These are phyloP conservation scores for Arctostaphylos glauca DNA, from an alignment of 148 eudicot genomes.

Conservation along the genomic window DNA sequence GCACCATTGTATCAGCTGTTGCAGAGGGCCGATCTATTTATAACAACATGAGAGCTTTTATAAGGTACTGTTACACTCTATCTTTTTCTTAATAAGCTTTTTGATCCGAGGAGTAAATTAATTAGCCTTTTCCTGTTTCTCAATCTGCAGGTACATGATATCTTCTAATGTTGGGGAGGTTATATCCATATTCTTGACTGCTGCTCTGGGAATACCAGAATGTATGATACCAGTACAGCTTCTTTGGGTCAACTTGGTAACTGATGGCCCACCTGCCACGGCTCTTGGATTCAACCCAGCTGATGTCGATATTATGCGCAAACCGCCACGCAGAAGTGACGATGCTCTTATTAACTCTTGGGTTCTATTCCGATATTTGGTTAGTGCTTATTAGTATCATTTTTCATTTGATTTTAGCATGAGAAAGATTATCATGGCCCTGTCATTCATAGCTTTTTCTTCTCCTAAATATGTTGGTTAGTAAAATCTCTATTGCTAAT, in stretches of 20 bases:
- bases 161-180: slow-evolving; percentile 97
- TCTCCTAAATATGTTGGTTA: not conserved
- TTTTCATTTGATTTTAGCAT: slow-evolving; percentile 1
- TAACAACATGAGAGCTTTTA: slow-evolving; percentile 93
- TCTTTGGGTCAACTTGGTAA: slow-evolving; percentile 90
- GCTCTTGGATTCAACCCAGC: slow-evolving; percentile 95
- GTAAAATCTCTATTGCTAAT: not conserved
- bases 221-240: slow-evolving; percentile 88
- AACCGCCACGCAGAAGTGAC: slow-evolving; percentile 79
- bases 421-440: not conserved
- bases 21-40: slow-evolving; percentile 92
- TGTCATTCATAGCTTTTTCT: not conserved
- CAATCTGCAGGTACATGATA: slow-evolving; percentile 74
- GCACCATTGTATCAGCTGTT: slow-evolving; percentile 80
- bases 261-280: slow-evolving; percentile 96
- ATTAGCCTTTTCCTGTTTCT: not conserved
- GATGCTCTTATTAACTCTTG: slow-evolving; percentile 75
- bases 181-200: slow-evolving; percentile 81
- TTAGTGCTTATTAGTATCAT: slow-evolving; percentile 22
- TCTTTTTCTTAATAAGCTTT: not conserved
- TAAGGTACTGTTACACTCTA: slow-evolving; percentile 49
- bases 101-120: not conserved
- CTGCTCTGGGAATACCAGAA: slow-evolving; percentile 87
- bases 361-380: slow-evolving; percentile 84
- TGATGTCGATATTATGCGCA: slow-evolving; percentile 72